Evolutionary conservation across 768 basidiomycete genomes (phyloP).

Genomic region (Leucosporidium scottii): DNA sequence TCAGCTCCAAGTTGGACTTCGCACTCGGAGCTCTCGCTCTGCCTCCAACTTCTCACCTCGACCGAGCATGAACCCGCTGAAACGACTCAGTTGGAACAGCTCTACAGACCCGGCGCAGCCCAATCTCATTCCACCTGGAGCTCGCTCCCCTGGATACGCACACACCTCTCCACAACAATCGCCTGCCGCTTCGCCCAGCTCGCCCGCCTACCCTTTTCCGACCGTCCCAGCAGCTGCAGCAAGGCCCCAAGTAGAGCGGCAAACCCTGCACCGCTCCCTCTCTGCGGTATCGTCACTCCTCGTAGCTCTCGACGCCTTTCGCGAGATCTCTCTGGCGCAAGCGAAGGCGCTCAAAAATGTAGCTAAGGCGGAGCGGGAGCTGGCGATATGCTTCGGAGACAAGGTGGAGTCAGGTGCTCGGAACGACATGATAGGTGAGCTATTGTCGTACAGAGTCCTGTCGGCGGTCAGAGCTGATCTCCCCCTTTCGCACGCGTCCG

Average conservation of each 20-base stretch:
- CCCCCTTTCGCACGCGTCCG: neutral
- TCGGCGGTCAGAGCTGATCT: neutral
- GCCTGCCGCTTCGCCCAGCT: neutral
- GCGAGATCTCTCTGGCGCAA: neutral
- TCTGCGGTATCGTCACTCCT: slow-evolving; percentile 14
- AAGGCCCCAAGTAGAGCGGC: slow-evolving; percentile 18
- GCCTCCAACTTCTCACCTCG: too few species aligned
- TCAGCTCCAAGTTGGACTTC: too few species aligned
- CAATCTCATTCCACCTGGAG: too few species aligned
- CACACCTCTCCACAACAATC: too few species aligned
- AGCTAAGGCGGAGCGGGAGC: slow-evolving; percentile 18
- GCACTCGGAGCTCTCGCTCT: too few species aligned
- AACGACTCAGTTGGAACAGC: too few species aligned
- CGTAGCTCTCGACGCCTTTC: slow-evolving; percentile 32
- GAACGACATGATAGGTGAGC: slow-evolving; percentile 10
- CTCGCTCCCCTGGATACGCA: too few species aligned
- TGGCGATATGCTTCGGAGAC: slow-evolving; percentile 12
- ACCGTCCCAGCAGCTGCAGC: neutral
- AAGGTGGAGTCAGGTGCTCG: slow-evolving; percentile 1
- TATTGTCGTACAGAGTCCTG: neutral
- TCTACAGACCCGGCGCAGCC: too few species aligned
- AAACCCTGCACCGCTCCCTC: slow-evolving; percentile 28
- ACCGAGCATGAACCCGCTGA: too few species aligned
- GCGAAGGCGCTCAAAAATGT: slow-evolving; percentile 24
- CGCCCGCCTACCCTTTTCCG: neutral